A percentile compares a stretch with the other conserved stretches of the same genome.
Conservation (phyloP, 192 early-diverging fungal species). For the Allomyces javanicus region DNA sequence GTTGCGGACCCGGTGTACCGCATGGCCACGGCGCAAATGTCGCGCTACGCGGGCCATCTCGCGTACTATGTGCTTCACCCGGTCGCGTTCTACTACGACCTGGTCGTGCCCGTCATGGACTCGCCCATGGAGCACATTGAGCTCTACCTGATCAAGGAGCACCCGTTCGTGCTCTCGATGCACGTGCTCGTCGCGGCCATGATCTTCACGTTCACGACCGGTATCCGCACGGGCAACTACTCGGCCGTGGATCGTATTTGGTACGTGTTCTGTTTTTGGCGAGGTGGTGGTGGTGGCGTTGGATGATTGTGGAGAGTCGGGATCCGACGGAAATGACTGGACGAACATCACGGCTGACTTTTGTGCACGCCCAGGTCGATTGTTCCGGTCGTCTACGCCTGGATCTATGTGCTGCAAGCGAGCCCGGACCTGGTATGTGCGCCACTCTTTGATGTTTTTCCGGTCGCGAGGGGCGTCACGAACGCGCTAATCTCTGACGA, state of each 20-base stretch:
- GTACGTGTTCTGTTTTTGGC: background rate
- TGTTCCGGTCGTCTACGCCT: background rate
- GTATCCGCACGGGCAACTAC: background rate
- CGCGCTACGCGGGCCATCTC: background rate
- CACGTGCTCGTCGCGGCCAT: background rate
- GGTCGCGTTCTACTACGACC: background rate
- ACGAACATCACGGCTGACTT: too few relatives aligned
- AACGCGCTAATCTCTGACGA: too few relatives aligned
- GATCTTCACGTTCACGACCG: background rate
- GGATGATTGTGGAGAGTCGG: too few relatives aligned
- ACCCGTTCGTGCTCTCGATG: background rate
- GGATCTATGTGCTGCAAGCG: background rate
- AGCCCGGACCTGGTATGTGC: background rate
- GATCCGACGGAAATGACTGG: too few relatives aligned
- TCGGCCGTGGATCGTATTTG: background rate
- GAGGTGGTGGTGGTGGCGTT: background rate
- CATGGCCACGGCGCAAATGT: background rate
- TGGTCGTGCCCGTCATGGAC: background rate
- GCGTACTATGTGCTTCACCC: background rate
- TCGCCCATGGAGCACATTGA: conserved; percentile 1
- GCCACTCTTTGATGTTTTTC: background rate
- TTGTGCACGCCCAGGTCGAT: too few relatives aligned
- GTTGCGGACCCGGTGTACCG: background rate
- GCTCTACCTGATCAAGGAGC: background rate
- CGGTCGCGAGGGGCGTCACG: too few relatives aligned